Evolutionary conservation across 2,329 filamentous ascomycete genomes (phyloP), one percentile per base, ranked within the genome.

Genomic region (Gnomoniopsis smithogilvyi): DNA sequence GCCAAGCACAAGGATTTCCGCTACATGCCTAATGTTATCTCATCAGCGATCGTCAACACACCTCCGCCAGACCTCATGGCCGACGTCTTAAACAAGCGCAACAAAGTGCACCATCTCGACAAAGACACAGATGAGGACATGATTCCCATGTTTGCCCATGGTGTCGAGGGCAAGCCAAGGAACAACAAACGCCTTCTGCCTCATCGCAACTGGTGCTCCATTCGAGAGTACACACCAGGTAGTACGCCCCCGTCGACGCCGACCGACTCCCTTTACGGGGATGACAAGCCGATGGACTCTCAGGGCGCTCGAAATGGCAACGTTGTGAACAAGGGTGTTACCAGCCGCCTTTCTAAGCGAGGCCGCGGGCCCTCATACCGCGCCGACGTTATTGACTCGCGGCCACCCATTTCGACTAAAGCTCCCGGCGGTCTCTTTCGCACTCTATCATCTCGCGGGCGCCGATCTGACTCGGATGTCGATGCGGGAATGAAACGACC

Each of bases 21-120:
- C 62, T 99, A 99, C 71, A 99, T 99, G 89, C 91, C 92, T 4
- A 99, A 99, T 67, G 77, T 99, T 61, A 87, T 98, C 65, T 96
- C 92, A 1, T 97, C 93, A 0, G 92, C 93, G 14, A 98, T 99
- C 69, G 94, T 90, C 67, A 97, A 99, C 70, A 87, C 89, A 15
- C 95, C 96, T 6, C 91, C 93, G 19, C 89, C 93, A 0, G 90
- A 95, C 54, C 79, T 96, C 68, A 82, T 98, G 78, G 92, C 92
- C 6, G 94, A 99, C 72, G 84, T 96, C 54, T 82, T 99, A 62
- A 97, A 98, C 77, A 95, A 90, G 77, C 86, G 95, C 30, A 97
- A 97, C 78, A 97, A 89, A 72, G 73, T 89, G 1, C 86, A 89
- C 65, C 86, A 89, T 66, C 84, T 89, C 58, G 86, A 89, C 71